A percentile compares a stretch with the other conserved stretches of the same genome.
Evolutionary conservation across 805 yeast species (phyloP).

Genomic region (Wickerhamomyces bovis): DNA sequence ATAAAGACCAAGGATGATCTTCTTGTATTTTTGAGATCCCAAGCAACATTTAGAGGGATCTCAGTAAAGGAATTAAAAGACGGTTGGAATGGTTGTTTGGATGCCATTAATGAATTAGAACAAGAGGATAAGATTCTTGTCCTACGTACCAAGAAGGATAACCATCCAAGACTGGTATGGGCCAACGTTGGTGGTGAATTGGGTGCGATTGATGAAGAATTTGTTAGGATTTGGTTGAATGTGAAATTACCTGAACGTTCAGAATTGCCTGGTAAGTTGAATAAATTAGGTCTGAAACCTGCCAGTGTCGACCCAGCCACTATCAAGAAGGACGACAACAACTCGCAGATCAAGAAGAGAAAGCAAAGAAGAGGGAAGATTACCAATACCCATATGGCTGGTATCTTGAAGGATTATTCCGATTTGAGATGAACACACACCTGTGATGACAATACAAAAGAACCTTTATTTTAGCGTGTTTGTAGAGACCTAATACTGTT

Average conservation of each 20-base stretch:
- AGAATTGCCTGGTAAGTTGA: constrained; percentile 71
- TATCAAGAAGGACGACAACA: constrained; percentile 56
- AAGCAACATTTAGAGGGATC: constrained; percentile 82
- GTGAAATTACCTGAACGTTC: constrained; percentile 77
- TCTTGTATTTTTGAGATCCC: constrained; percentile 64
- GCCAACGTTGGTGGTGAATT: constrained; percentile 73
- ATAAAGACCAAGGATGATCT: constrained; percentile 78
- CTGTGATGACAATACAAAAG: neutral
- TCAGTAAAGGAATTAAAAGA: constrained; percentile 68
- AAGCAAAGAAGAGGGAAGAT: constrained; percentile 90
- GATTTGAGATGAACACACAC: constrained; percentile 9
- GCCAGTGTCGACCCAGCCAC: constrained; percentile 97
- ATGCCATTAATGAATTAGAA: constrained; percentile 75
- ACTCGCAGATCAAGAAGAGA: constrained; percentile 62
- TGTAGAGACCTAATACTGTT: no score
- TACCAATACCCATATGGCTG: constrained; percentile 95
- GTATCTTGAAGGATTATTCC: constrained; percentile 81
- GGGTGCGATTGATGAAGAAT: constrained; percentile 71
- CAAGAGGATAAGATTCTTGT: constrained; percentile 72
- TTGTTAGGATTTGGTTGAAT: constrained; percentile 72
- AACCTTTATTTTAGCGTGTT: no score
- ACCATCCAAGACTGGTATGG: constrained; percentile 90
- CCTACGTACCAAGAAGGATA: constrained; percentile 86
- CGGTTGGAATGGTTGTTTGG: constrained; percentile 91
- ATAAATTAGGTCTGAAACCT: constrained; percentile 87